Percentiles rank a stretch among this genome's conserved stretches.
These are phyloP conservation scores for Bisporella sp. DNA, from an alignment of 2,329 filamentous ascomycete genomes.

Conservation along the genomic window DNA sequence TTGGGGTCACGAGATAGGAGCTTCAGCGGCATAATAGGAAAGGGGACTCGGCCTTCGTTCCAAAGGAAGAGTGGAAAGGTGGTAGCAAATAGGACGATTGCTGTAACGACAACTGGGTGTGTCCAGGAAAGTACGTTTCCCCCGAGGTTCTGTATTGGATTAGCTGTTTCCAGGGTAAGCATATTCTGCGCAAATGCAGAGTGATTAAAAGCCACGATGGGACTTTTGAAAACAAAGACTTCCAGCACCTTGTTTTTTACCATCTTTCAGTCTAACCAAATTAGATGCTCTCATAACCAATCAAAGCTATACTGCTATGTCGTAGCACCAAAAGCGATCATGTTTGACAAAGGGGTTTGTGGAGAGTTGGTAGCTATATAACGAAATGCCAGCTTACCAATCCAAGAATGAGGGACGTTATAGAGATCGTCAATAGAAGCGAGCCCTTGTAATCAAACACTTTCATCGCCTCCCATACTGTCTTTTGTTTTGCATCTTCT, in stretches of 20 bases:
- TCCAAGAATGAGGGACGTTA: conserved; percentile 50
- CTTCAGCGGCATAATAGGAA: conserved; percentile 54
- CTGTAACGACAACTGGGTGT: conserved; percentile 49
- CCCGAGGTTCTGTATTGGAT: conserved; percentile 42
- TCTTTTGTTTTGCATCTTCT: conserved; percentile 35
- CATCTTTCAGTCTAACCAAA: no score
- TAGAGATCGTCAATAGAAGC: conserved; percentile 41
- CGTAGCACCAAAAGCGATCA: no score
- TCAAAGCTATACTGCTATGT: no score
- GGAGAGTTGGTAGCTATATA: background rate
- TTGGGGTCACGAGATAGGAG: conserved; percentile 42
- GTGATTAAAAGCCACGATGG: no score
- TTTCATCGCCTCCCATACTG: conserved; percentile 40
- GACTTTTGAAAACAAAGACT: no score
- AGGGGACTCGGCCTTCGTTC: conserved; percentile 41
- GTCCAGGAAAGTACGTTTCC: conserved; percentile 59
- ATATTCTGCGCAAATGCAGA: no score
- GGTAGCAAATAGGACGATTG: conserved; percentile 40
- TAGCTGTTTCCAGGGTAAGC: no score
- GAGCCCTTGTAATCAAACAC: conserved; percentile 53
- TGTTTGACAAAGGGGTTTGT: conserved; percentile 3
- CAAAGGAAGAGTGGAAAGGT: conserved; percentile 45
- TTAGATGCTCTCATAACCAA: no score
- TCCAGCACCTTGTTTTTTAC: no score
- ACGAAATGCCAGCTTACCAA: conserved; percentile 35